Evolutionary conservation across 2,329 filamentous ascomycete species (phyloP).

Genomic region (Diplocarpon mali): DNA sequence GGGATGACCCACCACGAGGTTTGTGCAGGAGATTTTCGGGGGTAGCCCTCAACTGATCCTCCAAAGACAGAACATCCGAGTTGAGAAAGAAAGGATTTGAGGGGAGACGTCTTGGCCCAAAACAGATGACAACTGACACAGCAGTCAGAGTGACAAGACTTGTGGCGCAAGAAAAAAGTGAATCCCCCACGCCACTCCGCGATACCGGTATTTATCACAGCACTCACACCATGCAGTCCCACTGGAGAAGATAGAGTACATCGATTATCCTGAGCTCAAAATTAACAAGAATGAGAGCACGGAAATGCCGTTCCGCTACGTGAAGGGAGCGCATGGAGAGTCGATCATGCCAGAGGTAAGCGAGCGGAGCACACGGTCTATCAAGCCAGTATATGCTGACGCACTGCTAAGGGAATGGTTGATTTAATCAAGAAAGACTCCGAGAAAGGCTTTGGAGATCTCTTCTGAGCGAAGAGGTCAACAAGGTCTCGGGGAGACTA

Average conservation of each 20-base stretch:
- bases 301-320: conserved; percentile 96
- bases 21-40: conserved; percentile 26
- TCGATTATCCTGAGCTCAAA: conserved; percentile 81
- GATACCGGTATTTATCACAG: neutral
- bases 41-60: conserved; percentile 6
- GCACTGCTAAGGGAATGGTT: conserved; percentile 60
- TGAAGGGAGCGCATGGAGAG: conserved; percentile 60
- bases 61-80: conserved; percentile 82
- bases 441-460: conserved; percentile 79
- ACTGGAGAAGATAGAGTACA: conserved; percentile 66
- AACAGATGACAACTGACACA: conserved; percentile 98
- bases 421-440: conserved; percentile 89
- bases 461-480: conserved; percentile 43
- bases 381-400: conserved; percentile 13
- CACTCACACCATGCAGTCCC: conserved; percentile 43
- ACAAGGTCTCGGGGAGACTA: neutral
- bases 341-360: conserved; percentile 86
- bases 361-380: conserved; percentile 5
- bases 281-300: conserved; percentile 90
- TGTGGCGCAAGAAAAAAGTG: conserved; percentile 75
- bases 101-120: conserved; percentile 75
- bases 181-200: conserved; percentile 21
- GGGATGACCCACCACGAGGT: conserved; percentile 91
- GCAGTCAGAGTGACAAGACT: conserved; percentile 88
- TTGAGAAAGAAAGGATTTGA: conserved; percentile 86